Evolutionary conservation across 2,329 filamentous ascomycete genomes (phyloP).

Genomic region (Tolypocladium amazonense): DNA sequence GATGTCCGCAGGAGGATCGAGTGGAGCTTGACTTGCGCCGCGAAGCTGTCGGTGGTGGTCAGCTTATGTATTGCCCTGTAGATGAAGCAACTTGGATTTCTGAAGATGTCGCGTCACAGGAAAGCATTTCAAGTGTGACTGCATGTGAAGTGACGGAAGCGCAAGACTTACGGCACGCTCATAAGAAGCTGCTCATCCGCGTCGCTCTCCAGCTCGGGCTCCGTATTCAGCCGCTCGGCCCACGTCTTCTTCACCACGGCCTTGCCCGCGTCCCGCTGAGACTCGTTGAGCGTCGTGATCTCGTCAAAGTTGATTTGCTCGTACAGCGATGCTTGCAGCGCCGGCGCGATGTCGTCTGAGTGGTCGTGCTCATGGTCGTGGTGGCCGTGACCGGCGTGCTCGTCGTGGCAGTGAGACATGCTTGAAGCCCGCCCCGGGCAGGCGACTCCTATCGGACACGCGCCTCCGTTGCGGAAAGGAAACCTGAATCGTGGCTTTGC

Average conservation of each 20-base stretch:
- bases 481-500: neutral
- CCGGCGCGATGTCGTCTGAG: constrained; percentile 83
- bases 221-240: constrained; percentile 60
- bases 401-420: constrained; percentile 41
- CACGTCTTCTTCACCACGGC: constrained; percentile 84
- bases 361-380: constrained; percentile 67
- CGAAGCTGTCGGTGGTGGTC: constrained; percentile 53
- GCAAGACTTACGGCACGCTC: constrained; percentile 63
- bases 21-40: constrained; percentile 87
- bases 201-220: constrained; percentile 74
- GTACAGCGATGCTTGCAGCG: constrained; percentile 83
- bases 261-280: constrained; percentile 53
- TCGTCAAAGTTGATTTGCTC: constrained; percentile 83
- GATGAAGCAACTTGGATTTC: neutral
- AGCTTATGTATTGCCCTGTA: neutral
- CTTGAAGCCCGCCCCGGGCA: neutral
- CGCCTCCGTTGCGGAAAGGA: neutral
- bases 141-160: neutral
- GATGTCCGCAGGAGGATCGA: constrained; percentile 78
- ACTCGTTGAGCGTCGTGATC: constrained; percentile 79
- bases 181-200: constrained; percentile 91
- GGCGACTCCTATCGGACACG: neutral
- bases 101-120: too few relatives aligned
- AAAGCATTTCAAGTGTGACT: too few relatives aligned
- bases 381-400: constrained; percentile 38